Conservation (phyloP, 306 rosid genomes). For the Cucurbita argyrosperma region DNA sequence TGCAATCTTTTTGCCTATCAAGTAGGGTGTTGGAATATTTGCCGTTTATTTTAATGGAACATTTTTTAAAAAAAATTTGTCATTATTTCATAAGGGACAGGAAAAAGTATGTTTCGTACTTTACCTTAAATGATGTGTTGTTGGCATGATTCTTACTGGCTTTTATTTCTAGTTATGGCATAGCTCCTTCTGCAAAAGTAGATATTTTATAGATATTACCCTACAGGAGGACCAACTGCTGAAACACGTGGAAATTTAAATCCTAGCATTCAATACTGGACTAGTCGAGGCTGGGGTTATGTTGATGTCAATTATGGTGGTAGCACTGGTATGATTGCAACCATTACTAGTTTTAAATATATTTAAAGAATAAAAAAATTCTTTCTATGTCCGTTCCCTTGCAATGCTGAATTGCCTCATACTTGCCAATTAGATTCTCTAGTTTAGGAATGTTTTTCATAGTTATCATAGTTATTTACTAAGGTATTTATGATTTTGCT, state of each 20-base stretch:
- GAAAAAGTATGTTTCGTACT: not conserved
- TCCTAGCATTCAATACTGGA: slow-evolving; percentile 74
- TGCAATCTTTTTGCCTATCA: not conserved
- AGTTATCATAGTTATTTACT: not conserved
- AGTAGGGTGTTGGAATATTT: not conserved
- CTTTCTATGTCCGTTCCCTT: too few species aligned
- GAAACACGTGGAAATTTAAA: slow-evolving; percentile 66
- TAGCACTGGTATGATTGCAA: slow-evolving; percentile 79
- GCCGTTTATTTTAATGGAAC: not conserved
- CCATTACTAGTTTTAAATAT: not conserved
- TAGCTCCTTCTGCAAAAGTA: not conserved
- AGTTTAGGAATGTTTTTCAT: not conserved
- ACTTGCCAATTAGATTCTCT: not conserved
- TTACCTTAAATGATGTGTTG: not conserved
- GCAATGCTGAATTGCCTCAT: not conserved
- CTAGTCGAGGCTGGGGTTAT: slow-evolving; percentile 90
- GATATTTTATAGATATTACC: slow-evolving; percentile 1
- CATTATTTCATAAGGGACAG: not conserved
- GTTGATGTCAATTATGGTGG: slow-evolving; percentile 93
- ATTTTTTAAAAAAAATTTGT: not conserved
- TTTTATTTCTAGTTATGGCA: not conserved
- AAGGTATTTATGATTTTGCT: not conserved
- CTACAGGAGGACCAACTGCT: slow-evolving; percentile 86
- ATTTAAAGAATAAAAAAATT: too few species aligned
- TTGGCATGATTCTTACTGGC: not conserved